Conservation (phyloP, 2,329 filamentous ascomycete species). For the Alternaria gaisen region DNA sequence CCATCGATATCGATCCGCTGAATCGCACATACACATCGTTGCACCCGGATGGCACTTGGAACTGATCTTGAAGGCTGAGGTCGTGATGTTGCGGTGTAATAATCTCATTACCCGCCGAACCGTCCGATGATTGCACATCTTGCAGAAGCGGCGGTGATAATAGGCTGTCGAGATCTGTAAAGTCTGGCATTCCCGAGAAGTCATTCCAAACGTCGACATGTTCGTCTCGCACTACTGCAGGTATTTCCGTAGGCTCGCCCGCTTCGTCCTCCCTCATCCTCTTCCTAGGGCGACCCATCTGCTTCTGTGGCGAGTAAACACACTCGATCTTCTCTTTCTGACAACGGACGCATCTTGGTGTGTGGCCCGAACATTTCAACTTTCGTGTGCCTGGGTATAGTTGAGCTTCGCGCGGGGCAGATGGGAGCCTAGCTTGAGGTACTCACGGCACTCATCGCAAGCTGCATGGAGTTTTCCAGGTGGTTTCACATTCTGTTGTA, state of each 20-base stretch:
- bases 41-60: slow-evolving; percentile 9
- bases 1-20: background rate
- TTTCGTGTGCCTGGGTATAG: slow-evolving; percentile 55
- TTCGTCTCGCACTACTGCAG: slow-evolving; percentile 10
- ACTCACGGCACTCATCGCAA: slow-evolving; percentile 50
- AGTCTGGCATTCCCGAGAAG: slow-evolving; percentile 9
- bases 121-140: slow-evolving; percentile 6
- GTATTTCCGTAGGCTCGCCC: slow-evolving; percentile 3
- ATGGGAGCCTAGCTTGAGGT: slow-evolving; percentile 4
- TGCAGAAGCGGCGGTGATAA: slow-evolving; percentile 23
- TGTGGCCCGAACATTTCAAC: slow-evolving; percentile 58
- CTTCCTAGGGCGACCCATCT: slow-evolving; percentile 62
- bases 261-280: slow-evolving; percentile 46
- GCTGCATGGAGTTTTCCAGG: slow-evolving; percentile 45
- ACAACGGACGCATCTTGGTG: slow-evolving; percentile 56
- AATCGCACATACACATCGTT: slow-evolving; percentile 24
- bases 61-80: slow-evolving; percentile 10
- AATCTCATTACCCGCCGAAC: slow-evolving; percentile 7
- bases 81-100: slow-evolving; percentile 17
- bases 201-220: slow-evolving; percentile 5
- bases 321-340: slow-evolving; percentile 53
- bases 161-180: slow-evolving; percentile 22
- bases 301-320: slow-evolving; percentile 58
- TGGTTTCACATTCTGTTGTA: slow-evolving; percentile 27
- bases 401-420: slow-evolving; percentile 9